phyloP scores from a whole-genome alignment of 2,329 filamentous ascomycete genomes.

The Trichoderma simmonsii region DNA sequence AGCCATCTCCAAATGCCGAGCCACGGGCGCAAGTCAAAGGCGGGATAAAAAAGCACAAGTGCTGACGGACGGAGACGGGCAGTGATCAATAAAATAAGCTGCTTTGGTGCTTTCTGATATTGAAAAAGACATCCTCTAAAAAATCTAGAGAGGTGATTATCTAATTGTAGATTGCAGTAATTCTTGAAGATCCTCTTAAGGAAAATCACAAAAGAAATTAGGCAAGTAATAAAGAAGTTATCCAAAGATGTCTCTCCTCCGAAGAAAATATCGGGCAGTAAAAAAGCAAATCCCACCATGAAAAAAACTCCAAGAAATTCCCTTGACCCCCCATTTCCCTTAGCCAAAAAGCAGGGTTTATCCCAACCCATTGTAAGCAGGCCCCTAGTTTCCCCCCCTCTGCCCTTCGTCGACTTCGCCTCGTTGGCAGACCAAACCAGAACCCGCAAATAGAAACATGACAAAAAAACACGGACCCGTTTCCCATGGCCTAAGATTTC shows the following conservation, averaged over 20 bases:
- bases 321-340: not conserved
- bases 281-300: not conserved
- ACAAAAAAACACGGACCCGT: slow-evolving; percentile 5
- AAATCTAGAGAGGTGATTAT: not conserved
- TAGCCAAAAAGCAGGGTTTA: not conserved
- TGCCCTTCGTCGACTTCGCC: slow-evolving; percentile 7
- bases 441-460: slow-evolving; percentile 12
- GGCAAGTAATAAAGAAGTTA: not conserved
- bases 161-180: not conserved
- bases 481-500: not conserved
- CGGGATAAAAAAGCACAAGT: not conserved
- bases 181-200: not conserved
- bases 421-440: slow-evolving; percentile 5
- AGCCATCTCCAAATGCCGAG: not conserved
- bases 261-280: not conserved
- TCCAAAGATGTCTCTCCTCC: not conserved
- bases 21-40: not conserved
- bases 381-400: not conserved
- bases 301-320: slow-evolving; percentile 12
- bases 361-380: slow-evolving; percentile 11
- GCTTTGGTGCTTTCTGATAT: not conserved
- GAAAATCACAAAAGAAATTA: slow-evolving; percentile 5
- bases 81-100: not conserved
- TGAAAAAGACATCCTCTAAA: not conserved
- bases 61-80: not conserved